Conservation (phyloP, 1,284 basidiomycete genomes). For the Trametes hirsuta region DNA sequence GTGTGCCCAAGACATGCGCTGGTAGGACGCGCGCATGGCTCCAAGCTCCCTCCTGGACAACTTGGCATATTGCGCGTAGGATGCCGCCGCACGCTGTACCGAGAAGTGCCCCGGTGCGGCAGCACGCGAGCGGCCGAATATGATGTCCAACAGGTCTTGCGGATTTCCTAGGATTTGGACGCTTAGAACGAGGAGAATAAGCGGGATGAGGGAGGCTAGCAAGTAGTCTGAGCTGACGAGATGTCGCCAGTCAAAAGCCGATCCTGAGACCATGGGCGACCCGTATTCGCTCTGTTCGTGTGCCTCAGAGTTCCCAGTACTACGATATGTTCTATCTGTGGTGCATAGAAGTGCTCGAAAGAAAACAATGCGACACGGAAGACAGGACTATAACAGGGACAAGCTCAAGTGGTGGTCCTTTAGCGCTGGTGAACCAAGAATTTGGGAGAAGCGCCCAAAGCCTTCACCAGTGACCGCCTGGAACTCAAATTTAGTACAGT, state of each 20-base stretch:
- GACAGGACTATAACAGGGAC: no score
- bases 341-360: no score
- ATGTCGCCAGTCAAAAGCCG: background rate
- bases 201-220: conserved; percentile 26
- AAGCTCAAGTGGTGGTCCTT: no score
- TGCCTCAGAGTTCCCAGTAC: no score
- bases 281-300: no score
- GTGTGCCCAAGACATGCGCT: conserved; percentile 28
- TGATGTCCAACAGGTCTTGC: conserved; percentile 20
- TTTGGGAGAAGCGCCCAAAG: no score
- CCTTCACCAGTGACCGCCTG: no score
- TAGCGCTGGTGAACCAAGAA: no score
- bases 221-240: conserved; percentile 26
- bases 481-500: no score
- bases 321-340: no score
- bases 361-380: no score
- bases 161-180: conserved; percentile 23
- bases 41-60: conserved; percentile 28
- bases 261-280: no score
- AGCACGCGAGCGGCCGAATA: conserved; percentile 18
- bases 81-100: conserved; percentile 28
- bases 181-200: conserved; percentile 25
- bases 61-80: conserved; percentile 32
- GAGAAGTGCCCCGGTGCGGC: conserved; percentile 29
- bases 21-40: conserved; percentile 32